Percentiles rank a stretch among this genome's conserved stretches.
Conservation (phyloP, 331 rosid species). For the Erythrophleum ivorense region DNA sequence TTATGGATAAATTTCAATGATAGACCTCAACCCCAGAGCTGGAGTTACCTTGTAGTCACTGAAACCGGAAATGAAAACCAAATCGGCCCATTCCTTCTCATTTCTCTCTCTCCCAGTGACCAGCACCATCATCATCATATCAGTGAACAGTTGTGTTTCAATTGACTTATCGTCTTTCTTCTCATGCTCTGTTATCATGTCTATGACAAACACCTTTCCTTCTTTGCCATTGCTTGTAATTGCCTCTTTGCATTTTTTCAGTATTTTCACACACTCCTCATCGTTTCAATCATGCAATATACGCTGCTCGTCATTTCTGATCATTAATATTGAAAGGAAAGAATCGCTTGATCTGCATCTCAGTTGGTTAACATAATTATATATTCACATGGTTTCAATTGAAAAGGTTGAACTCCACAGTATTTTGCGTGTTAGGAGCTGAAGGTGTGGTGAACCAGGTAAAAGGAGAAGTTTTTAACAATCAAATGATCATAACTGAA, state of each 20-base stretch:
- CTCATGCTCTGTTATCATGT: conserved; percentile 37
- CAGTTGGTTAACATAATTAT: neutral
- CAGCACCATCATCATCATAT: conserved; percentile 49
- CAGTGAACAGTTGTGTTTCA: conserved; percentile 48
- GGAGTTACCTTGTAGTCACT: conserved; percentile 46
- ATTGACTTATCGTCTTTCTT: conserved; percentile 9
- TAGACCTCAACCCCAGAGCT: conserved; percentile 44
- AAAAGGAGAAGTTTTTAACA: neutral
- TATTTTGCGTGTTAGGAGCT: neutral
- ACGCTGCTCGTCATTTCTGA: conserved; percentile 30
- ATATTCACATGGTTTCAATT: neutral
- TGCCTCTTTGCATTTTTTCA: conserved; percentile 51
- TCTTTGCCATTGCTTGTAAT: conserved; percentile 27
- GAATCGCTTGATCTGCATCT: neutral
- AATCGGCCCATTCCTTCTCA: conserved; percentile 49
- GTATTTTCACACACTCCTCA: conserved; percentile 53
- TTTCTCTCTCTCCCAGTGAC: conserved; percentile 48
- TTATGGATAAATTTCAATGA: conserved; percentile 49
- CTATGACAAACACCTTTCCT: conserved; percentile 62
- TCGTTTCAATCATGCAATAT: conserved; percentile 51
- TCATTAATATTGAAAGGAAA: neutral
- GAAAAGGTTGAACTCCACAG: neutral
- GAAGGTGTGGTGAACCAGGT: neutral
- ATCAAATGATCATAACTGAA: neutral
- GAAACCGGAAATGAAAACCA: conserved; percentile 46